Conservation (phyloP, 2,329 filamentous ascomycete species). For the Fusarium ramigenum region DNA sequence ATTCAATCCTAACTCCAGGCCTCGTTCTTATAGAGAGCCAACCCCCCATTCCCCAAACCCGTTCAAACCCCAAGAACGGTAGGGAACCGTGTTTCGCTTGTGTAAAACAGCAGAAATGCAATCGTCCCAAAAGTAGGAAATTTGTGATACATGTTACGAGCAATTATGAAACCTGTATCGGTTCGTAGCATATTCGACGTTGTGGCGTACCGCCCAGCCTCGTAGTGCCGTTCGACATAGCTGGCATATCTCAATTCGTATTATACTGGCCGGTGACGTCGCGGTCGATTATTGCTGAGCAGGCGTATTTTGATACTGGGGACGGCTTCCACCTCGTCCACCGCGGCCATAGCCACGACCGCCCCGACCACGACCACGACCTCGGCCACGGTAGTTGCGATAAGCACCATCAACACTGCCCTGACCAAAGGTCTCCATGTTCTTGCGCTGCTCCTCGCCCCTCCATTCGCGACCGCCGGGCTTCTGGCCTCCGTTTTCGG, state of each 20-base stretch:
- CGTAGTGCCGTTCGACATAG: background rate
- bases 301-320: conserved; percentile 45
- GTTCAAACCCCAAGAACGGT: conserved; percentile 22
- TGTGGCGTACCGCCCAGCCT: background rate
- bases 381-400: conserved; percentile 81
- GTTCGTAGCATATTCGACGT: conserved; percentile 9
- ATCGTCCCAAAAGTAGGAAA: conserved; percentile 33
- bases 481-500: conserved; percentile 73
- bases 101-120: conserved; percentile 32
- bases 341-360: conserved; percentile 53
- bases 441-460: conserved; percentile 91
- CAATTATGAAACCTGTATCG: conserved; percentile 24
- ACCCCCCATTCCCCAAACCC: conserved; percentile 24
- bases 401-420: conserved; percentile 88
- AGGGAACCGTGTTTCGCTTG: conserved; percentile 23
- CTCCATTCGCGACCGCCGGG: conserved; percentile 88
- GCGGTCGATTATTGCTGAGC: conserved; percentile 41
- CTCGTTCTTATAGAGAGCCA: conserved; percentile 29
- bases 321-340: conserved; percentile 51
- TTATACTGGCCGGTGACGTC: background rate
- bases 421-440: conserved; percentile 97
- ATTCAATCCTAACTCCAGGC: conserved; percentile 44
- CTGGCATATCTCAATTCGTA: background rate
- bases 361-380: conserved; percentile 73
- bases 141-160: conserved; percentile 47